These are phyloP conservation scores for Neurospora sp. DNA, from an alignment of 495 filamentous ascomycete genomes.

Conservation along the genomic window DNA sequence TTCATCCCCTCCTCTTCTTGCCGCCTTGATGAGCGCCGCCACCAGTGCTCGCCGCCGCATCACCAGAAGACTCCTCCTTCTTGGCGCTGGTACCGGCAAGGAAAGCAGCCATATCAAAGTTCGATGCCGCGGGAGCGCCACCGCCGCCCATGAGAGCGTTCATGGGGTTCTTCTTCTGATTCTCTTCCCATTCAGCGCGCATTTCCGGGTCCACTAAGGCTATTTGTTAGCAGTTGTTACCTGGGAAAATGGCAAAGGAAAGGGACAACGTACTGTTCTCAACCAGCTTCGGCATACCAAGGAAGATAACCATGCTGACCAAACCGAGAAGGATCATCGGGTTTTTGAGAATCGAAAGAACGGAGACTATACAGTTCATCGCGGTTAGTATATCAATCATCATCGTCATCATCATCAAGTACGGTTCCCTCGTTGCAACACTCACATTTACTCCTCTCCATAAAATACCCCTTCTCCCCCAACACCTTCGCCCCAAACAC, in stretches of 20 bases:
- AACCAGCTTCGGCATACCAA: constrained; percentile 88
- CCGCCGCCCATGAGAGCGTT: constrained; percentile 38
- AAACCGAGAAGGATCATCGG: constrained; percentile 91
- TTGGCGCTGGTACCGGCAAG: constrained; percentile 47
- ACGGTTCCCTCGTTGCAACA: background rate
- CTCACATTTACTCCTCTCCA: constrained; percentile 64
- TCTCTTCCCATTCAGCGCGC: constrained; percentile 82
- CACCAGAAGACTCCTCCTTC: constrained; percentile 13
- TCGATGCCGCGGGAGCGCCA: constrained; percentile 24
- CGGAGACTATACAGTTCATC: constrained; percentile 25
- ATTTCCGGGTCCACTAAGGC: constrained; percentile 91
- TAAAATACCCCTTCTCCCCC: constrained; percentile 60
- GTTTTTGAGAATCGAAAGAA: constrained; percentile 69
- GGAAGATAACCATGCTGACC: constrained; percentile 65
- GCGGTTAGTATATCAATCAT: background rate
- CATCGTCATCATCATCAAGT: background rate
- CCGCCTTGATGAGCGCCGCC: background rate
- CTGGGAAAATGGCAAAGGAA: background rate
- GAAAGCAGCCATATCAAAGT: constrained; percentile 80
- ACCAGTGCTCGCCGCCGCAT: constrained; percentile 5
- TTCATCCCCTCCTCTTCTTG: background rate
- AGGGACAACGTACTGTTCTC: constrained; percentile 71
- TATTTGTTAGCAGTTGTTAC: background rate
- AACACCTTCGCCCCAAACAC: constrained; percentile 51
- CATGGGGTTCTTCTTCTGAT: constrained; percentile 66